Evolutionary conservation across 495 filamentous ascomycete species (phyloP), one percentile per base, ranked within the genome.

Genomic region (Massariosphaeria phaeospora): DNA sequence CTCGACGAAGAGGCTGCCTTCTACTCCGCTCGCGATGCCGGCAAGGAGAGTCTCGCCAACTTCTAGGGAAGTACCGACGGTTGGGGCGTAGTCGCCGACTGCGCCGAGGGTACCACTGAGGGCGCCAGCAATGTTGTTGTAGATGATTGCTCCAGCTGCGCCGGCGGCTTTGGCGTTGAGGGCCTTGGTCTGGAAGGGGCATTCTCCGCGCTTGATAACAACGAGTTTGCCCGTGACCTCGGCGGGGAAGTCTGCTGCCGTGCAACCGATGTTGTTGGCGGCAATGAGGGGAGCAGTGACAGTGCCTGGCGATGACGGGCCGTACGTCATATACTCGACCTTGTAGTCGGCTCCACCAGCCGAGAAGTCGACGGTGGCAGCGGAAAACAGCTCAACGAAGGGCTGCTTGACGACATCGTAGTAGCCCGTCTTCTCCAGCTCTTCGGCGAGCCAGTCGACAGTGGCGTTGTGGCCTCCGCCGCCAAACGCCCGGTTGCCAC

Each of bases 391-490:
- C 52, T 69, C 70, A 50, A 68, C 67, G 68, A 83, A 86, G 1
- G 73, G 66, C 65, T 88, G 84, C 57, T 75, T 76, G 55, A 69
- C 67, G 39, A 85, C 75, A 67, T 77, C 60, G 68, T 85, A 87
- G 72, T 84, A 84, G 50, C 73, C 70, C 8, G 71, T 69, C 25
- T 62, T 65, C 57, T 69, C 63, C 38, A 84, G 67, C 35, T 74
- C 69, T 26, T 74, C 62, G 61, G 79, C 79, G 59, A 89, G 66
- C 50, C 73, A 89, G 39, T 85, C 73, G 47, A 84, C 76, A 0
- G 81, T 89, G 53, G 75, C 73, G 41, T 82, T 77, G 68, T 88
- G 84, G 26, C 82, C 83, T 4, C 66, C 61, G 25, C 76, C 69
- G 21, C 83, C 82, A 59, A 85, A 83, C 20, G 80, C 79, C 36